A percentile compares a stretch with the other conserved stretches of the same genome.
Conservation (phyloP, 2,329 filamentous ascomycete species). For the Trichoderma sp. region DNA sequence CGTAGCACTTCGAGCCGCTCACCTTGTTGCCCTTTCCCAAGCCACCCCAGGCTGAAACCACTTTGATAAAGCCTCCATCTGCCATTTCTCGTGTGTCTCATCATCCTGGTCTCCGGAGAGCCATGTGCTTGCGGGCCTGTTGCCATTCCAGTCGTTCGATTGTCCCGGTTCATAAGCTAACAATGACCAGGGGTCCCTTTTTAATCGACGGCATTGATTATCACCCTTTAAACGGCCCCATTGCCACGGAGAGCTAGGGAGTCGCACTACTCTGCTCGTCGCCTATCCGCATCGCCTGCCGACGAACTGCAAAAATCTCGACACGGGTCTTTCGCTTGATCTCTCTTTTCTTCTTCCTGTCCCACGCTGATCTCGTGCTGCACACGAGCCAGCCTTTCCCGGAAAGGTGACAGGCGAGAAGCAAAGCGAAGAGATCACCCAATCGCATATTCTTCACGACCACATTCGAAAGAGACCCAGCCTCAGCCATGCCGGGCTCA, state of each 20-base stretch:
- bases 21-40: constrained; percentile 7
- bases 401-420: background rate
- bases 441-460: background rate
- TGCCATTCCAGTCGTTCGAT: constrained; percentile 23
- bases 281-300: constrained; percentile 11
- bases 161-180: constrained; percentile 26
- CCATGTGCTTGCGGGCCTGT: constrained; percentile 28
- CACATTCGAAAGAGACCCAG: background rate
- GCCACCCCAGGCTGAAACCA: constrained; percentile 8
- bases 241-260: constrained; percentile 24
- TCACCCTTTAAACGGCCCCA: constrained; percentile 13
- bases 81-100: constrained; percentile 19
- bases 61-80: constrained; percentile 3
- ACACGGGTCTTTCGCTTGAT: background rate
- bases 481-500: constrained; percentile 35
- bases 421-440: background rate
- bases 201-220: constrained; percentile 19
- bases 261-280: constrained; percentile 5
- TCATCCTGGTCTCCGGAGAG: constrained; percentile 20
- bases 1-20: background rate
- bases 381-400: background rate
- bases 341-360: background rate
- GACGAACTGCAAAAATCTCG: constrained; percentile 15
- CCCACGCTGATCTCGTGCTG: background rate
- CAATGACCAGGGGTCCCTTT: constrained; percentile 21